These are phyloP conservation scores for Lumnitzera littorea DNA, from an alignment of 345 rosid species.

Conservation along the genomic window DNA sequence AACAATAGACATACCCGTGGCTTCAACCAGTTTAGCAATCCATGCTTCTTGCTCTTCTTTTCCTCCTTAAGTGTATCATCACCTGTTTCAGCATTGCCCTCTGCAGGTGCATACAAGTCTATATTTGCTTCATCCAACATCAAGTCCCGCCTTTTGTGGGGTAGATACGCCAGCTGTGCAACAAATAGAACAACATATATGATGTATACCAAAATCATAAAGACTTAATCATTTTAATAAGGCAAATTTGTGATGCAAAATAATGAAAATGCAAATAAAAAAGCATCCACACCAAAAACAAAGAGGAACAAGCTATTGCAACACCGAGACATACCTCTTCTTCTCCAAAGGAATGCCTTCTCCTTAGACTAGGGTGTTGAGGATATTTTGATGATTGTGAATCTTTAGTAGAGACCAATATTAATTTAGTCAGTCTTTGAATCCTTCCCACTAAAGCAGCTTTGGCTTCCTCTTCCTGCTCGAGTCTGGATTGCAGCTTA, in stretches of 20 bases:
- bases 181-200: constrained; percentile 15
- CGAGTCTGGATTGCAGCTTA: constrained; percentile 88
- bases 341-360: constrained; percentile 99
- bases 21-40: constrained; percentile 94
- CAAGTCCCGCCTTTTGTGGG: constrained; percentile 89
- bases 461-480: constrained; percentile 99
- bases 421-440: constrained; percentile 87
- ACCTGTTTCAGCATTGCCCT: constrained; percentile 51
- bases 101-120: constrained; percentile 68
- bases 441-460: constrained; percentile 94
- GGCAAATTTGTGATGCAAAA: too few relatives aligned
- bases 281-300: not conserved
- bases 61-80: constrained; percentile 63
- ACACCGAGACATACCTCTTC: constrained; percentile 62
- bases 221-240: too few relatives aligned
- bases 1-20: constrained; percentile 45
- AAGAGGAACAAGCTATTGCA: not conserved
- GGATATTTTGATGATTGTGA: constrained; percentile 70
- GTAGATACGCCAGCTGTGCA: constrained; percentile 91
- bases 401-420: constrained; percentile 87
- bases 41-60: constrained; percentile 81
- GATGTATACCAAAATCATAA: constrained; percentile 3
- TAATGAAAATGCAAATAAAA: not conserved
- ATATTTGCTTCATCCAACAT: constrained; percentile 84
- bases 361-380: constrained; percentile 64